Evolutionary conservation across 257 asterid genomes (phyloP).

Genomic region (Penstemon davidsonii): DNA sequence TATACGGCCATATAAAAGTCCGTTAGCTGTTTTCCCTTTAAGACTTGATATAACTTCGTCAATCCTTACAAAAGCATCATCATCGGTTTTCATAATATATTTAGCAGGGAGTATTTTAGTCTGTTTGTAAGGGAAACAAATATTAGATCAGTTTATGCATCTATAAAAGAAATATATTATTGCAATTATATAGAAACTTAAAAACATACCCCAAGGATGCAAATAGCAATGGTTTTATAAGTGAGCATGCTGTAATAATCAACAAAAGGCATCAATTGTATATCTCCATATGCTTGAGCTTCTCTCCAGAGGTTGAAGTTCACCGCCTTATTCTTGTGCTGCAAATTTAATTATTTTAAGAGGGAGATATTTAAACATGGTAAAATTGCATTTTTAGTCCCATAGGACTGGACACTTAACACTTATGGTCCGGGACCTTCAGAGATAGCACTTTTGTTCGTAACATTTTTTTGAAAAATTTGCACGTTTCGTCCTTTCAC

Average conservation of each 20-base stretch:
- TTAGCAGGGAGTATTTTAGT: constrained; percentile 69
- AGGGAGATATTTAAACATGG: constrained; percentile 7
- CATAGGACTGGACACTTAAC: too few species aligned
- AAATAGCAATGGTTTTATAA: constrained; percentile 82
- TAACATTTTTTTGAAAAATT: too few species aligned
- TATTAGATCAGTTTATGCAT: background rate
- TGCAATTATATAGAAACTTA: constrained; percentile 17
- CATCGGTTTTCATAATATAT: constrained; percentile 89
- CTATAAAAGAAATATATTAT: background rate
- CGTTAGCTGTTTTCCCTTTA: constrained; percentile 50
- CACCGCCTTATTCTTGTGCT: constrained; percentile 85
- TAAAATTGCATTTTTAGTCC: too few species aligned
- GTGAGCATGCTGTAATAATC: constrained; percentile 86
- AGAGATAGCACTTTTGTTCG: too few species aligned
- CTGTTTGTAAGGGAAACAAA: constrained; percentile 40
- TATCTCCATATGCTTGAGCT: constrained; percentile 72
- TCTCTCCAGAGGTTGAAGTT: constrained; percentile 88
- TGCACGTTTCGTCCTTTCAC: too few species aligned
- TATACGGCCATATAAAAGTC: constrained; percentile 71
- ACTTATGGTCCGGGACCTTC: too few species aligned
- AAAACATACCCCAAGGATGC: constrained; percentile 74
- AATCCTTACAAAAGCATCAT: constrained; percentile 97
- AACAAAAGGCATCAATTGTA: constrained; percentile 93
- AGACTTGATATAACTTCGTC: constrained; percentile 72
- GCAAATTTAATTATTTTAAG: constrained; percentile 31